phyloP scores from a whole-genome alignment of 2,329 filamentous ascomycete species.

The Zalaria obscura region DNA sequence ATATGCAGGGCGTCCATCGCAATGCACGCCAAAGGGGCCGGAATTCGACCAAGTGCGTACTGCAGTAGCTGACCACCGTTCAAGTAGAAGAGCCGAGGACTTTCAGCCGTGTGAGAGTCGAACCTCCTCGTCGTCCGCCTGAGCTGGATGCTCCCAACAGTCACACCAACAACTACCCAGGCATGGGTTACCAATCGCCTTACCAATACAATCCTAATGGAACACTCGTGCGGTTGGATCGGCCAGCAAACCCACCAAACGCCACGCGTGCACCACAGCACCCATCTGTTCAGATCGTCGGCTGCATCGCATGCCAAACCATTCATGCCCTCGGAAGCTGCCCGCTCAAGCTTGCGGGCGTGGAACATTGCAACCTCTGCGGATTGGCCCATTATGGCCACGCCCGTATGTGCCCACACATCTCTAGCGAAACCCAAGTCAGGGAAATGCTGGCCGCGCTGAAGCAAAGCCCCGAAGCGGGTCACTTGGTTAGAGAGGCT shows the following conservation, averaged over 20 bases:
- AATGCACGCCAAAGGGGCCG: no score
- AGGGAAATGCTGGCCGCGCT: conserved; percentile 49
- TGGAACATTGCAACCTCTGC: conserved; percentile 50
- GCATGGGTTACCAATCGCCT: no score
- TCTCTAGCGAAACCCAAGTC: conserved; percentile 48
- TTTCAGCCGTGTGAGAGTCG: no score
- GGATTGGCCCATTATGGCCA: conserved; percentile 47
- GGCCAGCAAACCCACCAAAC: background rate
- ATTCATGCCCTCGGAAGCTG: conserved; percentile 45
- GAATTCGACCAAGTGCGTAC: no score
- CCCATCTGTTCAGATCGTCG: conserved; percentile 12
- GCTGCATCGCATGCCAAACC: conserved; percentile 40
- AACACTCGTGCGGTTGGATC: no score
- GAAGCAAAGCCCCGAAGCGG: conserved; percentile 42
- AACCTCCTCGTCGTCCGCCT: no score
- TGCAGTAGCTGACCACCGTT: no score
- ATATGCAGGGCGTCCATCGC: no score
- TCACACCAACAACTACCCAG: no score
- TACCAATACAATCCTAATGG: background rate
- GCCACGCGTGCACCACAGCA: conserved; percentile 6
- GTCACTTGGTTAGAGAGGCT: conserved; percentile 38
- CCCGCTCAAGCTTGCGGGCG: conserved; percentile 42
- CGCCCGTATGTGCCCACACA: conserved; percentile 44
- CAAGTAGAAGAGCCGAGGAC: no score
- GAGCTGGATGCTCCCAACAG: no score